phyloP scores from a whole-genome alignment of 257 asterid genomes.

The Ballota nigra region DNA sequence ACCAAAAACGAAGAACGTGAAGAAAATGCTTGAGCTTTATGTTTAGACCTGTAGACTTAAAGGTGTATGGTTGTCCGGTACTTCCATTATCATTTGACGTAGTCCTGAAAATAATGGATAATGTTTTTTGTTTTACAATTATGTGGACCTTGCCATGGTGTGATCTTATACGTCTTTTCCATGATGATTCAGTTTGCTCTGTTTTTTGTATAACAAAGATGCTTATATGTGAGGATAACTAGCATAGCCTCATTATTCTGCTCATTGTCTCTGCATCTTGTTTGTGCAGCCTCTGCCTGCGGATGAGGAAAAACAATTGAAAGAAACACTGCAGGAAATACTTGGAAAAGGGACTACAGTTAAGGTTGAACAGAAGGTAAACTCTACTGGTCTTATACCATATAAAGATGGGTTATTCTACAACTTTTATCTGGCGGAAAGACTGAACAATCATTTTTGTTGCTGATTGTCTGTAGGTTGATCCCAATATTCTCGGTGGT shows the following conservation, averaged over 20 bases:
- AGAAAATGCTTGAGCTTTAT: background rate
- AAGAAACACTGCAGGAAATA: slow-evolving; percentile 69
- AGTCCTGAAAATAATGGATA: background rate
- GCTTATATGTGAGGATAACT: background rate
- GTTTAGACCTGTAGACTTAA: background rate
- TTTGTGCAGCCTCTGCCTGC: slow-evolving; percentile 66
- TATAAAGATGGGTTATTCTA: background rate
- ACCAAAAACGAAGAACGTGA: no score
- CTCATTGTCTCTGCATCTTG: slow-evolving; percentile 4
- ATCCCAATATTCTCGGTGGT: slow-evolving; percentile 95
- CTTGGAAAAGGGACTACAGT: slow-evolving; percentile 80
- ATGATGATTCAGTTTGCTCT: background rate
- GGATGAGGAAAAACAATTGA: slow-evolving; percentile 86
- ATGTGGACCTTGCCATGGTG: background rate
- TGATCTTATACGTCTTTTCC: background rate
- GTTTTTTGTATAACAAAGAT: background rate
- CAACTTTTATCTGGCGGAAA: background rate
- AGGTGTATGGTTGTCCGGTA: background rate
- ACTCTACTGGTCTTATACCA: background rate
- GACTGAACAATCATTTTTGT: background rate
- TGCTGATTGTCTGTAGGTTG: slow-evolving; percentile 51
- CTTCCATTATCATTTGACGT: background rate
- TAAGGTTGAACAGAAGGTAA: slow-evolving; percentile 77
- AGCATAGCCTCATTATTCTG: background rate
- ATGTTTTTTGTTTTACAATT: background rate